phyloP scores from a whole-genome alignment of 2,329 filamentous ascomycete species.

The Aotearoamyces nothofagi region DNA sequence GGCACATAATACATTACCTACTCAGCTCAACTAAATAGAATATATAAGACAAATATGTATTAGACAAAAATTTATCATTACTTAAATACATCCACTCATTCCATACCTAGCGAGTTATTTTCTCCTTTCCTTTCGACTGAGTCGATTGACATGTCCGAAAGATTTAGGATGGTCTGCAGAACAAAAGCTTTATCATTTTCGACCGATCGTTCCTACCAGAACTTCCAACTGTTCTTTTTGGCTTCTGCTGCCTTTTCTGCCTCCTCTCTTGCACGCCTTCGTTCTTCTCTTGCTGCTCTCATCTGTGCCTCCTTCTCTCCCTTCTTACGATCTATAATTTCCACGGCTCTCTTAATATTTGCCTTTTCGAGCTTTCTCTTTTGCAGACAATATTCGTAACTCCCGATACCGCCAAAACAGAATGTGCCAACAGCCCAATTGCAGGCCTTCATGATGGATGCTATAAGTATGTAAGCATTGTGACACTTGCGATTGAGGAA shows the following conservation, averaged over 20 bases:
- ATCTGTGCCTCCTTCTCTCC: slow-evolving; percentile 39
- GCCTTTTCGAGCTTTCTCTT: slow-evolving; percentile 58
- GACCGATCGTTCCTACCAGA: too few relatives aligned
- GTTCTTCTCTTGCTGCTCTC: slow-evolving; percentile 24
- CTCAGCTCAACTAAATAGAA: too few relatives aligned
- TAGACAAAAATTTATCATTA: too few relatives aligned
- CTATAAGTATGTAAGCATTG: slow-evolving; percentile 21
- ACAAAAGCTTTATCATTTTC: too few relatives aligned
- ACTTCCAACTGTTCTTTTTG: slow-evolving; percentile 16
- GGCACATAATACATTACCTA: too few relatives aligned
- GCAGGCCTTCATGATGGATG: slow-evolving; percentile 48
- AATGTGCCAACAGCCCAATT: slow-evolving; percentile 82
- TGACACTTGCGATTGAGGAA: not conserved
- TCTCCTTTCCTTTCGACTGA: too few relatives aligned
- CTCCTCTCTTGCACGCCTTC: slow-evolving; percentile 26
- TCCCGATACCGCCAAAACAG: slow-evolving; percentile 48
- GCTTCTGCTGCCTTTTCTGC: slow-evolving; percentile 13
- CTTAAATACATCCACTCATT: too few relatives aligned
- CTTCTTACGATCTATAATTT: slow-evolving; percentile 64
- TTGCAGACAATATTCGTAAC: slow-evolving; percentile 76
- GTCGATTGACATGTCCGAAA: too few relatives aligned
- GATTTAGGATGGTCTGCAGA: too few relatives aligned
- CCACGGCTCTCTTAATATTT: slow-evolving; percentile 74
- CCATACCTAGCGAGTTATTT: too few relatives aligned
- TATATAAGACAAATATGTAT: too few relatives aligned